Base-by-base conservation (phyloP, 495 filamentous ascomycete species). In the Penicillium canariense region DNA sequence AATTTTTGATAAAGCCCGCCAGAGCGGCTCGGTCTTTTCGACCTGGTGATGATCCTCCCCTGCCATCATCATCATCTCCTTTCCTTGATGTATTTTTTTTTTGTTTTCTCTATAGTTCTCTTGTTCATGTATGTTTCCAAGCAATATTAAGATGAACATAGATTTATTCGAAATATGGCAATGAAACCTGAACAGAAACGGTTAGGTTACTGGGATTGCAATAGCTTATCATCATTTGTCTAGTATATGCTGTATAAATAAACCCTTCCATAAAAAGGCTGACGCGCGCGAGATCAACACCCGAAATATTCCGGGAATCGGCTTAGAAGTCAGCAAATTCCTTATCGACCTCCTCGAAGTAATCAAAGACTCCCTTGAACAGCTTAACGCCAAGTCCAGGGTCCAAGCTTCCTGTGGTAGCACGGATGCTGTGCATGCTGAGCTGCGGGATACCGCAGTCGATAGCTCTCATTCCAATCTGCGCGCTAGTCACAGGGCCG, bases 381-480 rank as follows among this genome's bases (percentile, higher is more conserved):
- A 92, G 76, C 72, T 89, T 84, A 14, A 95, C 84, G 3, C 93
- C 94, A 58, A 98, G 68, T 0, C 94, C 94, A 0, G 94, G 94
- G 68, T 98, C 94, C 55, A 90, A 61, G 35, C 80, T 82, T 4
- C 94, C 94, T 9, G 88, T 95, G 9, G 92, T 96, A 6, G 94
- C 94, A 20, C 94, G 84, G 55, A 98, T 92, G 56, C 81, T 86
- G 68, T 98, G 94, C 94, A 98, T 98, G 60, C 86, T 90, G 54
- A 97, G 74, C 70, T 98, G 94, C 20, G 91, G 86, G 52, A 97
- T 87, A 22, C 94, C 94, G 1, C 90, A 90, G 68, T 98, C 94
- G 53, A 94, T 85, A 1, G 91, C 86, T 40, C 91, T 77, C 67
- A 95, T 83, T 25, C 94, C 94, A 71, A 91, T 91, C 10, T 78